Percentiles rank a stretch among this genome's conserved stretches.
phyloP scores from a whole-genome alignment of 2,329 filamentous ascomycete genomes.

The Aaosphaeria arxii region DNA sequence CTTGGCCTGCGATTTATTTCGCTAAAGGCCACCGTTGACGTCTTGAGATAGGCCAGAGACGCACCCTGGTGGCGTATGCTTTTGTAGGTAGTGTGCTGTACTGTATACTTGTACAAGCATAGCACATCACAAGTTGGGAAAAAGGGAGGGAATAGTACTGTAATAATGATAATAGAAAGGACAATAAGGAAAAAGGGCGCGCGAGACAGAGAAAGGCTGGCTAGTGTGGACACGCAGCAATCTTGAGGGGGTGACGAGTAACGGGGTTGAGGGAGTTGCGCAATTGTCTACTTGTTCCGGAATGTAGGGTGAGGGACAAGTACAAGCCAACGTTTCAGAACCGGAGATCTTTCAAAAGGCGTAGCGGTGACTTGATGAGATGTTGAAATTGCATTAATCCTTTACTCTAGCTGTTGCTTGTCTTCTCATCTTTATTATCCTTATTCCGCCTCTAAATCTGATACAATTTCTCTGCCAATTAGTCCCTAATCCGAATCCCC shows the following conservation, averaged over 20 bases:
- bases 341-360: neutral
- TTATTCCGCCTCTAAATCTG: no score
- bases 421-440: no score
- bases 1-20: slow-evolving; percentile 30
- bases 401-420: no score
- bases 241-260: no score
- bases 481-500: no score
- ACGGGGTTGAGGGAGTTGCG: neutral
- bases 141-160: no score
- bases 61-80: slow-evolving; percentile 18
- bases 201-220: neutral
- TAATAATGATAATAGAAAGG: neutral
- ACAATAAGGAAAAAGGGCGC: slow-evolving; percentile 15
- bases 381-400: no score
- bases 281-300: slow-evolving; percentile 8
- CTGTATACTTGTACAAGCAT: slow-evolving; percentile 7
- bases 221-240: neutral
- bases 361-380: neutral
- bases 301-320: slow-evolving; percentile 10
- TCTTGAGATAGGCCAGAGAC: slow-evolving; percentile 13
- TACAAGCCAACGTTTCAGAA: slow-evolving; percentile 5
- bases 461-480: no score
- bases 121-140: no score
- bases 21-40: slow-evolving; percentile 33
- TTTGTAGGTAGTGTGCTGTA: no score